Conservation (phyloP, 2,329 filamentous ascomycete species). For the Colletotrichum filicis region DNA sequence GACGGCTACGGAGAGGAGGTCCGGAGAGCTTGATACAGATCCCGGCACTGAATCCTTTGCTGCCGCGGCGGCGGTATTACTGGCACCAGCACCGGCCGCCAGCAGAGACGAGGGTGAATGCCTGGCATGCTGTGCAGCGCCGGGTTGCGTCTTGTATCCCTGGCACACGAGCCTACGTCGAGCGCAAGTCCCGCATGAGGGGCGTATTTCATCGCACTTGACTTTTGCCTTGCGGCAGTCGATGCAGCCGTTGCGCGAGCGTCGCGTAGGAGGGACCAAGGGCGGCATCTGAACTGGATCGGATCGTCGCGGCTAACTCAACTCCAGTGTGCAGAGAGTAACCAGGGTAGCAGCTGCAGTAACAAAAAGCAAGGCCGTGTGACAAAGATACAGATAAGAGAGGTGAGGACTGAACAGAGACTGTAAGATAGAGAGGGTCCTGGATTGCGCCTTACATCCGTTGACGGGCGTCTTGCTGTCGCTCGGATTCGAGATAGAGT, state of each 20-base stretch:
- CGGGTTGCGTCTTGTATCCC: slow-evolving; percentile 39
- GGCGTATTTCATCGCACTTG: slow-evolving; percentile 45
- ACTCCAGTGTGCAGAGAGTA: neutral
- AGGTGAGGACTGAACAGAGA: neutral
- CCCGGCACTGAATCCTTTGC: neutral
- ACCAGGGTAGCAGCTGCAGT: neutral
- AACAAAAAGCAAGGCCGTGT: neutral
- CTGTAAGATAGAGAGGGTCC: neutral
- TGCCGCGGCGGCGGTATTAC: neutral
- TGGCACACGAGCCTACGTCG: slow-evolving; percentile 43
- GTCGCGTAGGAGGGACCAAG: slow-evolving; percentile 22
- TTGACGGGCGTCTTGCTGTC: neutral
- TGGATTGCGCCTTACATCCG: neutral
- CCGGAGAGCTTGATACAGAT: neutral
- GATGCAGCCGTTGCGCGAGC: slow-evolving; percentile 46
- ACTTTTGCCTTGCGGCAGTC: slow-evolving; percentile 46
- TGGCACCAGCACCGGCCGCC: neutral
- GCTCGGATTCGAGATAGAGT: neutral
- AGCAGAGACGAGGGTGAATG: neutral
- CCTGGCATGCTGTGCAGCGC: neutral
- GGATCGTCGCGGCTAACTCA: neutral
- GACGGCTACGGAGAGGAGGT: neutral
- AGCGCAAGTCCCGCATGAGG: slow-evolving; percentile 46
- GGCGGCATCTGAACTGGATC: slow-evolving; percentile 7
- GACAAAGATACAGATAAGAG: neutral